These are phyloP conservation scores for Diaporthe batatas DNA, from an alignment of 2,329 filamentous ascomycete species.

Conservation along the genomic window DNA sequence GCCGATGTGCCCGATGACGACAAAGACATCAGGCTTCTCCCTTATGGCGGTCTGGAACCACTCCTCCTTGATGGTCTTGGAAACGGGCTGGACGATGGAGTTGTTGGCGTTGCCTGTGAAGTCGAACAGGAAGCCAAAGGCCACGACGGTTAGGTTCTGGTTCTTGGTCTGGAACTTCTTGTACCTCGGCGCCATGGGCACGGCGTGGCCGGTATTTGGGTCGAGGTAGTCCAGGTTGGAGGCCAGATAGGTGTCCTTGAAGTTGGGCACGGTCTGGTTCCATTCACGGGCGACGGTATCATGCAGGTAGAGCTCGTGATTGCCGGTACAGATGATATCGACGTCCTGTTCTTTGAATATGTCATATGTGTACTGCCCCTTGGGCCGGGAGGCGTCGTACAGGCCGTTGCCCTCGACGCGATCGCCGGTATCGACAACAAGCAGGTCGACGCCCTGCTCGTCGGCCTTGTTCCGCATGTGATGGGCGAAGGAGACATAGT, in stretches of 20 bases:
- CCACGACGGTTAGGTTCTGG: slow-evolving; percentile 83
- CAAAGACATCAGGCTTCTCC: slow-evolving; percentile 88
- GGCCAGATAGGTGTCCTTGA: slow-evolving; percentile 83
- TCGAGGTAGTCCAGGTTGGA: slow-evolving; percentile 94
- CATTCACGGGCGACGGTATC: slow-evolving; percentile 85
- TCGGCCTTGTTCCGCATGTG: slow-evolving; percentile 86
- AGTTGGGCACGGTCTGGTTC: slow-evolving; percentile 84
- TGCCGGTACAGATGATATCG: slow-evolving; percentile 88
- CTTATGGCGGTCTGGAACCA: slow-evolving; percentile 92
- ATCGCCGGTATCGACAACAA: slow-evolving; percentile 97
- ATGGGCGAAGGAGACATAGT: slow-evolving; percentile 92
- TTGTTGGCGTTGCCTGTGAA: slow-evolving; percentile 94
- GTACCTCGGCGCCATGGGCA: slow-evolving; percentile 85
- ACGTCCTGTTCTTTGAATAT: slow-evolving; percentile 87
- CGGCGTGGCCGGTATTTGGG: slow-evolving; percentile 75
- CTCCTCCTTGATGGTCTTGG: slow-evolving; percentile 81
- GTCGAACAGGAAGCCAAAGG: slow-evolving; percentile 95
- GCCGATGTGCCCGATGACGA: slow-evolving; percentile 88
- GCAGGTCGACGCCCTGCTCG: slow-evolving; percentile 81
- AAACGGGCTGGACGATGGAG: slow-evolving; percentile 83
- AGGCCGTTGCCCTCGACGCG: slow-evolving; percentile 93
- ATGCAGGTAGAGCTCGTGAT: slow-evolving; percentile 92
- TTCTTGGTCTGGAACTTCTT: slow-evolving; percentile 94
- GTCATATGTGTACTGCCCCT: slow-evolving; percentile 89
- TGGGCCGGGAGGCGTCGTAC: slow-evolving; percentile 89